These are phyloP conservation scores for Spergularia bocconei DNA, from an alignment of 148 eudicot genomes.

Conservation along the genomic window DNA sequence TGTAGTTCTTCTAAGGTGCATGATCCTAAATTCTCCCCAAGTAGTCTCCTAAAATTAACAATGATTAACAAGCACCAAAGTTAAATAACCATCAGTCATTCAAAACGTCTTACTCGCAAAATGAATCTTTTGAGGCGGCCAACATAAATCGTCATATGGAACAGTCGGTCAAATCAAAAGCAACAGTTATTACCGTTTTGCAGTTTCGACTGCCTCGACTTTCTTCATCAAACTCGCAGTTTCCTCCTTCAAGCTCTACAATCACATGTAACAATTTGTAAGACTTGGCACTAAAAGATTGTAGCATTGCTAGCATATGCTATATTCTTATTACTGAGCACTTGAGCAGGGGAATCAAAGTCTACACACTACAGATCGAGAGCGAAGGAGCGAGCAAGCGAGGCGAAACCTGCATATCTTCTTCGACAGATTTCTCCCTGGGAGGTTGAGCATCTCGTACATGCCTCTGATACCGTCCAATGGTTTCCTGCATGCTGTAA, in stretches of 20 bases:
- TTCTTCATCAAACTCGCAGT: slow-evolving; percentile 63
- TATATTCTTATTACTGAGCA: too few species aligned
- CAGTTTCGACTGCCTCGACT: slow-evolving; percentile 64
- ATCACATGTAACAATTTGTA: neutral
- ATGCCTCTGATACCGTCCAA: slow-evolving; percentile 66
- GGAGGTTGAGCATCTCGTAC: slow-evolving; percentile 50
- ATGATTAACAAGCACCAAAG: too few species aligned
- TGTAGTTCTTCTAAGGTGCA: slow-evolving; percentile 74
- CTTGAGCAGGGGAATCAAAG: too few species aligned
- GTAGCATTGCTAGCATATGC: too few species aligned
- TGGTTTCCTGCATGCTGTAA: slow-evolving; percentile 71
- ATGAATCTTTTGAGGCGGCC: neutral
- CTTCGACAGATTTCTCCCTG: slow-evolving; percentile 38
- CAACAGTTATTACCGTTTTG: slow-evolving; percentile 52
- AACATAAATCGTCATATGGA: neutral
- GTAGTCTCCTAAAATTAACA: slow-evolving; percentile 43
- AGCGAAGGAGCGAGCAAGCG: too few species aligned
- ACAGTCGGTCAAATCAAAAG: neutral
- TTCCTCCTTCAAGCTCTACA: slow-evolving; percentile 75
- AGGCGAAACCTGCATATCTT: slow-evolving; percentile 59
- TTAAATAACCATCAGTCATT: too few species aligned
- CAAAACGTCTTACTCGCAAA: neutral
- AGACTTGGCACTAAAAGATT: too few species aligned
- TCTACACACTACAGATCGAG: too few species aligned
- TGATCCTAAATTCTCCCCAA: slow-evolving; percentile 73